These are phyloP conservation scores for Acanthochlamys bracteata DNA, from an alignment of 106 monocot species.

Conservation along the genomic window DNA sequence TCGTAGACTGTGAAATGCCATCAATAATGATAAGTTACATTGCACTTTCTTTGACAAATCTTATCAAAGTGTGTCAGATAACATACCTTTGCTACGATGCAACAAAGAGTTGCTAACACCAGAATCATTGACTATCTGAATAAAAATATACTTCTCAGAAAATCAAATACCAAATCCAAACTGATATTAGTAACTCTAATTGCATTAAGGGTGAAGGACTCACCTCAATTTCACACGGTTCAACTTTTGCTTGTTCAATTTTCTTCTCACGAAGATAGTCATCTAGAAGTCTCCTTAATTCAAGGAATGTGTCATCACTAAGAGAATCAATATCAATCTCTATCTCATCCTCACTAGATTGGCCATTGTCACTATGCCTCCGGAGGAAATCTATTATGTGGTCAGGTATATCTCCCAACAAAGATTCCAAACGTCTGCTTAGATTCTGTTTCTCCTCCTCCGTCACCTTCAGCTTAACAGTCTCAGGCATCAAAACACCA, in stretches of 20 bases:
- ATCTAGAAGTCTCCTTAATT: constrained; percentile 64
- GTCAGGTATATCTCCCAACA: constrained; percentile 42
- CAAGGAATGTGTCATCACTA: constrained; percentile 46
- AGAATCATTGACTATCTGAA: constrained; percentile 58
- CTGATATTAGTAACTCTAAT: not conserved
- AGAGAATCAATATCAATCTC: constrained; percentile 78
- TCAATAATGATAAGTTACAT: too few relatives aligned
- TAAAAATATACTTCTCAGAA: not conserved
- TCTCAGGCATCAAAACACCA: constrained; percentile 15
- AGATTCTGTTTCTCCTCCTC: constrained; percentile 53
- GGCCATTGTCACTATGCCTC: constrained; percentile 27
- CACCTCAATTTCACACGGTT: constrained; percentile 57
- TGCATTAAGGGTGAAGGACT: not conserved
- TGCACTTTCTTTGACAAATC: not conserved
- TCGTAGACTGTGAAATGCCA: constrained; percentile 38
- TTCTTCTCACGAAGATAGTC: constrained; percentile 28
- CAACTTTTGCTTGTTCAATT: constrained; percentile 25
- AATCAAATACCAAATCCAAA: not conserved
- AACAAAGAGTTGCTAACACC: constrained; percentile 63
- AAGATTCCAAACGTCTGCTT: constrained; percentile 31
- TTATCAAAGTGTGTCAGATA: not conserved
- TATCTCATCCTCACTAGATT: constrained; percentile 54
- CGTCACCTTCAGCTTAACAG: constrained; percentile 36
- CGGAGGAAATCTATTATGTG: constrained; percentile 61
- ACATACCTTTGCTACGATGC: constrained; percentile 50